phyloP scores from a whole-genome alignment of 1,284 basidiomycete genomes.

The Anthracocystis setariae region DNA sequence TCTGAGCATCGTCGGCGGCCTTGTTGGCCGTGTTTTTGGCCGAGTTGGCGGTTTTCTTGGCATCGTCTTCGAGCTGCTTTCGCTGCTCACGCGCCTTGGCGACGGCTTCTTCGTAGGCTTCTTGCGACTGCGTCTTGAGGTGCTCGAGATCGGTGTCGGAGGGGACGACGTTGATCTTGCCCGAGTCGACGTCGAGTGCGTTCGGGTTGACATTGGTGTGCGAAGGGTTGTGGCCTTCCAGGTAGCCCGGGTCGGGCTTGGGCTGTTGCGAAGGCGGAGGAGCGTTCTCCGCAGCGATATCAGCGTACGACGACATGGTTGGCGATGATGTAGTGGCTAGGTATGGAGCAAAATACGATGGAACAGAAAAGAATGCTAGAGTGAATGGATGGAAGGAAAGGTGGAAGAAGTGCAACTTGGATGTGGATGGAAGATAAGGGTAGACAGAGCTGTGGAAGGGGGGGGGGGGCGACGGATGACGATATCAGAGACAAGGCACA shows the following conservation, averaged over 20 bases:
- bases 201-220: slow-evolving; percentile 10
- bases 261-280: slow-evolving; percentile 52
- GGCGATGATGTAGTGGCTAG: not conserved
- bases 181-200: slow-evolving; percentile 50
- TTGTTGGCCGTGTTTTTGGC: slow-evolving; percentile 25
- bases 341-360: too few species aligned
- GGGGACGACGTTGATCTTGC: slow-evolving; percentile 56
- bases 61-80: slow-evolving; percentile 41
- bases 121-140: slow-evolving; percentile 55
- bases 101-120: slow-evolving; percentile 47
- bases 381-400: not conserved
- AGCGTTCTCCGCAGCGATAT: slow-evolving; percentile 52
- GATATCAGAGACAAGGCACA: slow-evolving; percentile 6
- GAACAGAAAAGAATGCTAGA: too few species aligned
- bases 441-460: not conserved
- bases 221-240: slow-evolving; percentile 39
- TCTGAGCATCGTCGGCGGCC: slow-evolving; percentile 22
- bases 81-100: slow-evolving; percentile 42
- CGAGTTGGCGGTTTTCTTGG: slow-evolving; percentile 31
- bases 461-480: not conserved
- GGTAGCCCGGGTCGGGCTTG: slow-evolving; percentile 41
- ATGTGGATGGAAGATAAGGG: not conserved
- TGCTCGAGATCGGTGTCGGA: slow-evolving; percentile 49
- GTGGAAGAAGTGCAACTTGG: not conserved
- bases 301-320: slow-evolving; percentile 51